Conservation (phyloP, 257 asterid genomes). For the Catharanthus roseus region DNA sequence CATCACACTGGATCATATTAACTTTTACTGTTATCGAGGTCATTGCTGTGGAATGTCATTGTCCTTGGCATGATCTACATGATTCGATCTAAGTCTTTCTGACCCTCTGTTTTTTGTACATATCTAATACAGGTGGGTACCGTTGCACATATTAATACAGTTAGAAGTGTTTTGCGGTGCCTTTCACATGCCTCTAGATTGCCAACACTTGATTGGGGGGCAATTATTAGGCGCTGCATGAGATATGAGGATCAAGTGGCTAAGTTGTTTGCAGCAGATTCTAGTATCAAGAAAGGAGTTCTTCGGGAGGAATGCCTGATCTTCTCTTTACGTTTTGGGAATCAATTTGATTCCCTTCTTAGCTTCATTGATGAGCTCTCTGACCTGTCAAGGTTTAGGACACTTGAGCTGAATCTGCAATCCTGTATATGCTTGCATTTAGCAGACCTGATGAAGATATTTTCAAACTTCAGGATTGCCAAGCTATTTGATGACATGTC, state of each 20-base stretch:
- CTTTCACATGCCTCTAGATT: conserved; percentile 75
- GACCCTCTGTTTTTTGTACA: conserved; percentile 15
- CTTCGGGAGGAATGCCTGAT: conserved; percentile 75
- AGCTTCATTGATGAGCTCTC: conserved; percentile 75
- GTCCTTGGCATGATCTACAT: background rate
- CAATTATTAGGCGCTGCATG: conserved; percentile 69
- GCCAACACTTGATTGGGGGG: conserved; percentile 83
- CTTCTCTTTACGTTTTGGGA: conserved; percentile 68
- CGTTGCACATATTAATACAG: conserved; percentile 34
- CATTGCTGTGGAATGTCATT: background rate
- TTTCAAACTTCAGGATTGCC: conserved; percentile 60
- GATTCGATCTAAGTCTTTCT: background rate
- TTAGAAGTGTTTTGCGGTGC: conserved; percentile 57
- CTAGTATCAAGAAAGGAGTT: conserved; percentile 40
- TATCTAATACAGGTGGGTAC: conserved; percentile 46
- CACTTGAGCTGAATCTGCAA: conserved; percentile 80
- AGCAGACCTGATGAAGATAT: conserved; percentile 59
- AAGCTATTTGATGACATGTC: conserved; percentile 71
- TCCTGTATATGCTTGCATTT: conserved; percentile 60
- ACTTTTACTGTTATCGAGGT: background rate
- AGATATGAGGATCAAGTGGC: conserved; percentile 58
- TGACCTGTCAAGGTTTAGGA: conserved; percentile 66
- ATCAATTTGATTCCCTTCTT: conserved; percentile 64
- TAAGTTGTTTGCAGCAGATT: conserved; percentile 30
- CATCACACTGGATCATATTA: background rate